phyloP scores from a whole-genome alignment of 306 rosid species.

The Argentina anserina region DNA sequence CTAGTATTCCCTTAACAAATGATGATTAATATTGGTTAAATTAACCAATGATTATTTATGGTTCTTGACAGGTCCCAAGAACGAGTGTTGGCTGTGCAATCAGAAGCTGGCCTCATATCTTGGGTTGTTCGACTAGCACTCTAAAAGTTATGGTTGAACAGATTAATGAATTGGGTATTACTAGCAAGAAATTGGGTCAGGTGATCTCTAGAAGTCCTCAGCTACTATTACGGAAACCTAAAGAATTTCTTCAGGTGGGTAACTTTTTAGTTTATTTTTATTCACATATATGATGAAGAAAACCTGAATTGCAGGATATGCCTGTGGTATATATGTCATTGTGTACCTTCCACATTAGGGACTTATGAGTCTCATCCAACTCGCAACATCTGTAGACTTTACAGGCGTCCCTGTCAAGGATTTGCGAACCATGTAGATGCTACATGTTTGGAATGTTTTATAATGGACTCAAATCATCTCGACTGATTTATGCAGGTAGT shows the following conservation, averaged over 20 bases:
- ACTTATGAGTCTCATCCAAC: background rate
- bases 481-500: constrained; percentile 50
- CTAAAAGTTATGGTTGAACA: constrained; percentile 58
- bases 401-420: background rate
- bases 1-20: background rate
- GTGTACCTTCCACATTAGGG: no score
- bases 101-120: constrained; percentile 74
- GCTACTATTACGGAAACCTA: constrained; percentile 55
- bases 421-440: background rate
- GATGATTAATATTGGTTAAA: constrained; percentile 12
- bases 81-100: constrained; percentile 46
- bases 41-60: constrained; percentile 12
- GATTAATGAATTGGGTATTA: constrained; percentile 60
- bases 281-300: background rate
- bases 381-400: background rate
- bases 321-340: background rate
- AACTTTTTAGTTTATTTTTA: constrained; percentile 17
- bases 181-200: constrained; percentile 54
- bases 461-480: background rate
- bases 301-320: background rate
- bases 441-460: no score
- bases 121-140: constrained; percentile 78
- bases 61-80: constrained; percentile 57
- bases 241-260: constrained; percentile 66
- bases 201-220: constrained; percentile 79